Evolutionary conservation across 148 eudicot species (phyloP), one percentile per base, ranked within the genome.

Genomic region (Nyssa sinensis): DNA sequence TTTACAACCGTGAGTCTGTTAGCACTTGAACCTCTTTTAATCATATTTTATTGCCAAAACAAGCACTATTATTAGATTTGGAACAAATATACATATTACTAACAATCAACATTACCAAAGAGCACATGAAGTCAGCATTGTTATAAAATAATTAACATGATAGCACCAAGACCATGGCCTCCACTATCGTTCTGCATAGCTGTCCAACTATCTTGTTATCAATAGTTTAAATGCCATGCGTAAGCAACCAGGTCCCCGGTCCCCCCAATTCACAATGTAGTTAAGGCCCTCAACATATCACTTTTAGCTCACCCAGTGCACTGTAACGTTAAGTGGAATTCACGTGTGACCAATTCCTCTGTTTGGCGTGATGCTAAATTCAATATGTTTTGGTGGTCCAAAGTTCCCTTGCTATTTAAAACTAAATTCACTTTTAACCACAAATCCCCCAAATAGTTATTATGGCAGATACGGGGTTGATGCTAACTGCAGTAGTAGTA

Each of bases 201-300:
- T 64, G 79, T 80, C 74, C 30, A 44, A 53, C 59, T 34, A 62
- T 61, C 29, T 31, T 35, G 47, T 71, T 58, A 61, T 72, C 71
- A 35, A 55, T 29, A 59, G 68, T 62, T 66, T 23, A 71, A 81
- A 80, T 55, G 70, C 63, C 80, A 69, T 35, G 55, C 85, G 86
- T 83, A 86, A 82, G 88, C 81, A 71, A 64, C 59, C 49, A 30
- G 64, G 53, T 69, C 80, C 32, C 30, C 69, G 70, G 79, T 76
- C 78, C 81, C 72, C 53, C 49, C 39, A 62, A 19, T 4, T 62
- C 29, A 19, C 28, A 57, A n/a, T n/a, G 58, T 62, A 33, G 65
- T 71, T 25, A n/a, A n/a, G n/a, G n/a, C n/a, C n/a, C 64, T 17
- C 39, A 73, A 41, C 25, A 31, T n/a, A 23, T n/a, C 21, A 44